Base-by-base conservation (phyloP, 2,329 filamentous ascomycete genomes). In the Fusarium annulatum region DNA sequence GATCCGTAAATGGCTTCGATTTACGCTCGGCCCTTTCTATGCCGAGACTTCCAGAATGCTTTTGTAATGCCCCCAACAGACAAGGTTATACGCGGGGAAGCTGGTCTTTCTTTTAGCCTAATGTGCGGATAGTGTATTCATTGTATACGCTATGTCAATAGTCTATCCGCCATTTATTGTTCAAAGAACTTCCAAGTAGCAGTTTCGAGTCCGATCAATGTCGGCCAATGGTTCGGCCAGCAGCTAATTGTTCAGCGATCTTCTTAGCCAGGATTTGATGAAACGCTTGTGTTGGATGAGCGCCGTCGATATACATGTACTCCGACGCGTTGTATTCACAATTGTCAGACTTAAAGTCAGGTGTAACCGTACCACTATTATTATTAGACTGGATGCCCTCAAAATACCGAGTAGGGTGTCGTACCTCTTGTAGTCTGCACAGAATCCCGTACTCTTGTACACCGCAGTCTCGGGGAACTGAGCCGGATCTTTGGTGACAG, bases 241-340 rank as follows among this genome's bases (percentile, higher is more conserved):
- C 36, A 19, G 14, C 15, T 6, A 69, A 14, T 1, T 69, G 58
- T 16, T 57, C 64, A 5, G 51, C 55, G 8, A 69, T 39, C 9
- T 30, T 64, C 16, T 51, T 69, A 4, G 66, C 66, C 12, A 69
- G n/a, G 4, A 69, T 51, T 15, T 69, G 64, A 15, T 69, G 66
- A 7, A 69, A 69, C 18, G 10, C 19, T 15, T 69, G 66, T 10
- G 66, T 69, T 10, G 66, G 66, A 56, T 69, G 66, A 7, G 66
- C 66, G 5, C 66, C 64, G 1, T 69, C 66, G 8, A 69, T 69
- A 12, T 69, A 69, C 64, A 69, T 69, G 7, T 69, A 69, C 30
- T 69, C 64, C 12, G 38, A 26, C 18, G 66, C 66, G 1, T 53
- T 64, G 8, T 46, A 69, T 33, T 64, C 57, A 42, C 64, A 69